Conservation (phyloP, 257 asterid genomes). For the Solanum medicagineum region DNA sequence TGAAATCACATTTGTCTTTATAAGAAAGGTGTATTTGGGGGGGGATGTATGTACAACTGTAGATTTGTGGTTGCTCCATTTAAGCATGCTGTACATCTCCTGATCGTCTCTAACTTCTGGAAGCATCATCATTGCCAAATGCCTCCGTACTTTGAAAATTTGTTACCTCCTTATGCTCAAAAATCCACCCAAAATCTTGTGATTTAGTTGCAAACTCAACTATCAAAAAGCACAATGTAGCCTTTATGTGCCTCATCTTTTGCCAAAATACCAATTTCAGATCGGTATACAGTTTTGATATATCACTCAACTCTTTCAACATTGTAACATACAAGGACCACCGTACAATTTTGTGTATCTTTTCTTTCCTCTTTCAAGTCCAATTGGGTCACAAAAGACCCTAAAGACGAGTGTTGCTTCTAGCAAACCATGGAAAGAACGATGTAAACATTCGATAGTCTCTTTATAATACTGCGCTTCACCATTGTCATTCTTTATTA, state of each 20-base stretch:
- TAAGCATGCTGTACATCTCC: background rate
- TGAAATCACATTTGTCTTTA: background rate
- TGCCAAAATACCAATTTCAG: conserved; percentile 54
- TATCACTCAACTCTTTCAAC: conserved; percentile 46
- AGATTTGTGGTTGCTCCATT: background rate
- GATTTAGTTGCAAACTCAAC: conserved; percentile 48
- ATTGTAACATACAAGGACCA: conserved; percentile 48
- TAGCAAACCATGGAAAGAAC: conserved; percentile 32
- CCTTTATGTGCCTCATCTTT: conserved; percentile 36
- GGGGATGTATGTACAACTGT: background rate
- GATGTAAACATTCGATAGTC: conserved; percentile 22
- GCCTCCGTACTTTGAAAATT: no score
- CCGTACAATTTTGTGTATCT: conserved; percentile 13
- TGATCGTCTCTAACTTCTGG: background rate
- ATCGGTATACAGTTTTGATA: conserved; percentile 42
- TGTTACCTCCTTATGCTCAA: conserved; percentile 10
- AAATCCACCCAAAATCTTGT: conserved; percentile 65
- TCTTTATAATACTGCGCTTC: conserved; percentile 6
- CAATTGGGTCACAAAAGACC: conserved; percentile 22
- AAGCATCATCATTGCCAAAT: background rate
- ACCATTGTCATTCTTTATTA: conserved; percentile 6
- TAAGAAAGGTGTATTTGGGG: background rate
- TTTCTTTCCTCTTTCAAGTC: conserved; percentile 12
- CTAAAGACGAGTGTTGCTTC: conserved; percentile 15
- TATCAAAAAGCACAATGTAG: conserved; percentile 43